These are phyloP conservation scores for Podospora pseudocomata DNA, from an alignment of 495 filamentous ascomycete species.

Conservation along the genomic window DNA sequence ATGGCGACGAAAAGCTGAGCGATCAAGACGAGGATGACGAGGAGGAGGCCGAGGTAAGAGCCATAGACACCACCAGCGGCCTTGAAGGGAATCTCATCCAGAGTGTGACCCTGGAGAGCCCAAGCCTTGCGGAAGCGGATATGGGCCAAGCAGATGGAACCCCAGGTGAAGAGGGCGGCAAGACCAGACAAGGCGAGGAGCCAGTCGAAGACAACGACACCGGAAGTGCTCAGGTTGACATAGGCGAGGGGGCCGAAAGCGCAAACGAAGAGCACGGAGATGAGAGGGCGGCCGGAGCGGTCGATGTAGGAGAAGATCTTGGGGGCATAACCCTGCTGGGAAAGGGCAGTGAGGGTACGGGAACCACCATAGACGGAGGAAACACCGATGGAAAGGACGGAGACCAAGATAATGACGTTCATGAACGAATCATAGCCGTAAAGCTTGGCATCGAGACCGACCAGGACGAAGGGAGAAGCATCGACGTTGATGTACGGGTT, in stretches of 20 bases:
- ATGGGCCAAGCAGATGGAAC: slow-evolving; percentile 68
- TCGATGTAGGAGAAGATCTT: slow-evolving; percentile 59
- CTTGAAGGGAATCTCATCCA: slow-evolving; percentile 69
- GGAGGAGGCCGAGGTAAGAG: slow-evolving; percentile 59
- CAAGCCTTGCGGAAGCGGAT: slow-evolving; percentile 62
- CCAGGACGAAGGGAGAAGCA: slow-evolving; percentile 72
- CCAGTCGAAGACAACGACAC: slow-evolving; percentile 57
- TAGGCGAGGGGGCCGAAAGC: slow-evolving; percentile 54
- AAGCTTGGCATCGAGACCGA: slow-evolving; percentile 63
- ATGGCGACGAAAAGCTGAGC: slow-evolving; percentile 58
- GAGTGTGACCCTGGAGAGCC: slow-evolving; percentile 56
- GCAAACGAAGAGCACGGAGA: slow-evolving; percentile 43
- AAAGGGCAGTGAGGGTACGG: slow-evolving; percentile 64
- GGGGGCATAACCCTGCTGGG: slow-evolving; percentile 54
- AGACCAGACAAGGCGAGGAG: slow-evolving; percentile 68
- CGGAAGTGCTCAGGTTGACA: slow-evolving; percentile 47
- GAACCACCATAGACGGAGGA: slow-evolving; percentile 66
- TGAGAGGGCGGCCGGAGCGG: slow-evolving; percentile 54
- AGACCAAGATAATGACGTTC: slow-evolving; percentile 69
- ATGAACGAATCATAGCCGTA: slow-evolving; percentile 65
- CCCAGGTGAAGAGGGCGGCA: slow-evolving; percentile 69
- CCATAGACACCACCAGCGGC: slow-evolving; percentile 64
- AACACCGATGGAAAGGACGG: slow-evolving; percentile 64
- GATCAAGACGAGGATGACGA: slow-evolving; percentile 59
- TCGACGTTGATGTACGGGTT: slow-evolving; percentile 49